These are phyloP conservation scores for Neofusicoccum ribis DNA, from an alignment of 2,329 filamentous ascomycete species.

Conservation along the genomic window DNA sequence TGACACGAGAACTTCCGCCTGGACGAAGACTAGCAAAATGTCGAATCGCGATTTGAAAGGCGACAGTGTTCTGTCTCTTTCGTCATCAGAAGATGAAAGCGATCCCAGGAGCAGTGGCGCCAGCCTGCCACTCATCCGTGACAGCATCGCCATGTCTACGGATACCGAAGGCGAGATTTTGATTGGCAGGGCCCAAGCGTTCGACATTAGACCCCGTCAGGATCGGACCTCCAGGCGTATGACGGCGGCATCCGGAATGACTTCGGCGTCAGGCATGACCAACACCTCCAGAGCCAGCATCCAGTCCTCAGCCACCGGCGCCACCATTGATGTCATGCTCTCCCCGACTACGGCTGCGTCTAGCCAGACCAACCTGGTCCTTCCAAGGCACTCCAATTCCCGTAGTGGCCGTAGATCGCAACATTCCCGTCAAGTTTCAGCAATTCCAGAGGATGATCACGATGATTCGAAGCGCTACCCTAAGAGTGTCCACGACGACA, in stretches of 20 bases:
- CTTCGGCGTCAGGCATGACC: constrained; percentile 1
- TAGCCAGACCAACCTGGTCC: constrained; percentile 25
- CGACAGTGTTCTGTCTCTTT: constrained; percentile 40
- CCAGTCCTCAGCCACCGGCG: constrained; percentile 35
- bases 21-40: constrained; percentile 7
- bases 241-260: constrained; percentile 1
- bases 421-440: constrained; percentile 39
- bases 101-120: constrained; percentile 14
- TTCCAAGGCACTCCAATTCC: constrained; percentile 22
- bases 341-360: constrained; percentile 27
- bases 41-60: constrained; percentile 36
- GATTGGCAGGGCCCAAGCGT: constrained; percentile 40
- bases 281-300: constrained; percentile 33
- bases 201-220: constrained; percentile 31
- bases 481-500: constrained; percentile 13
- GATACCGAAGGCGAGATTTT: constrained; percentile 35
- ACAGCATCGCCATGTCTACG: constrained; percentile 30
- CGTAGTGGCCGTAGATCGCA: constrained; percentile 28
- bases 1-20: constrained; percentile 21
- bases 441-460: constrained; percentile 38
- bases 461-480: constrained; percentile 21
- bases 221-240: background rate
- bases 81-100: constrained; percentile 38
- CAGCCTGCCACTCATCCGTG: constrained; percentile 28
- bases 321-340: constrained; percentile 43